Evolutionary conservation across 176 grass and related monocot species (phyloP).

Genomic region (bread wheat (Triticum aestivum)): IWGSC_CS_RefSeq_v2.1 NC_057798.1:142873847-142874346

Average conservation of each 20-base stretch:
- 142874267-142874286: not conserved
- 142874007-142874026: not conserved
- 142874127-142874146: constrained; percentile 29
- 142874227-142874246: constrained; percentile 76
- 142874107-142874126: not conserved
- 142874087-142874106: not conserved
- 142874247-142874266: constrained; percentile 3
- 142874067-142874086: not conserved
- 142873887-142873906: not conserved
- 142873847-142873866: constrained; percentile 80
- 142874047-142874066: not conserved
- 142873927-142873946: not conserved
- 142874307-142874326: constrained; percentile 91
- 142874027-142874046: not conserved
- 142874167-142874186: constrained; percentile 85
- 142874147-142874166: constrained; percentile 88
- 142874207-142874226: constrained; percentile 86
- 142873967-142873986: not conserved
- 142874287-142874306: constrained; percentile 14
- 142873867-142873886: constrained; percentile 41
- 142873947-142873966: not conserved
- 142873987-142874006: constrained; percentile 5
- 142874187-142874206: constrained; percentile 93
- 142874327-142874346: constrained; percentile 94
- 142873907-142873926: not conserved